A percentile compares a stretch with the other conserved stretches of the same genome.
Conservation (phyloP, 1,284 basidiomycete species). For the Somion occarium region DNA sequence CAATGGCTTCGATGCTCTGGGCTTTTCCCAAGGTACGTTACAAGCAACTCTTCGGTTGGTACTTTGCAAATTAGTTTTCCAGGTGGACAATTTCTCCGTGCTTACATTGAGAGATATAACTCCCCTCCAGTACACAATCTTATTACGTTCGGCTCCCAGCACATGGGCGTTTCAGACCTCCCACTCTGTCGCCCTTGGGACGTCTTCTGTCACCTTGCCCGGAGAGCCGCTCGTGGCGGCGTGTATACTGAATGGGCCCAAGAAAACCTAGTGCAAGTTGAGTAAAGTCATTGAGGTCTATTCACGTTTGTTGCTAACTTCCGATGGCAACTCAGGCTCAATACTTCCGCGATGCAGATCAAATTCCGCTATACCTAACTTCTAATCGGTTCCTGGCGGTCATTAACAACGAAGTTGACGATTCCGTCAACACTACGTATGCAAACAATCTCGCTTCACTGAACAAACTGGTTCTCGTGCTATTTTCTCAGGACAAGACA, state of each 20-base stretch:
- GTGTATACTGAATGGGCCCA: constrained; percentile 87
- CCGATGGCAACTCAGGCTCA: constrained; percentile 59
- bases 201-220: constrained; percentile 72
- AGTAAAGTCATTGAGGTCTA: constrained; percentile 11
- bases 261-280: constrained; percentile 72
- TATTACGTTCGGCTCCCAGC: constrained; percentile 84
- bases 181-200: constrained; percentile 69
- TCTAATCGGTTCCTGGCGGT: constrained; percentile 68
- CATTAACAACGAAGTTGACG: constrained; percentile 70
- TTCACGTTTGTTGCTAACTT: neutral
- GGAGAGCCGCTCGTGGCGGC: constrained; percentile 65
- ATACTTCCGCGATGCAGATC: constrained; percentile 87
- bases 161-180: constrained; percentile 84
- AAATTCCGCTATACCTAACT: constrained; percentile 65
- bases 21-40: constrained; percentile 79
- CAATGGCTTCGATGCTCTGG: constrained; percentile 85
- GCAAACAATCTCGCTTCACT: constrained; percentile 53
- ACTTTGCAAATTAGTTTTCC: constrained; percentile 14
- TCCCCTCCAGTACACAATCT: constrained; percentile 77
- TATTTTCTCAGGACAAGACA: constrained; percentile 70
- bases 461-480: constrained; percentile 57
- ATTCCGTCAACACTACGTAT: constrained; percentile 55
- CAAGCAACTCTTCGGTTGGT: neutral
- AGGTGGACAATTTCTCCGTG: constrained; percentile 87
- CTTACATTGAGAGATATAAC: constrained; percentile 85